Conservation (phyloP, 2,329 filamentous ascomycete species). For the Diaporthe helianthi region DNA sequence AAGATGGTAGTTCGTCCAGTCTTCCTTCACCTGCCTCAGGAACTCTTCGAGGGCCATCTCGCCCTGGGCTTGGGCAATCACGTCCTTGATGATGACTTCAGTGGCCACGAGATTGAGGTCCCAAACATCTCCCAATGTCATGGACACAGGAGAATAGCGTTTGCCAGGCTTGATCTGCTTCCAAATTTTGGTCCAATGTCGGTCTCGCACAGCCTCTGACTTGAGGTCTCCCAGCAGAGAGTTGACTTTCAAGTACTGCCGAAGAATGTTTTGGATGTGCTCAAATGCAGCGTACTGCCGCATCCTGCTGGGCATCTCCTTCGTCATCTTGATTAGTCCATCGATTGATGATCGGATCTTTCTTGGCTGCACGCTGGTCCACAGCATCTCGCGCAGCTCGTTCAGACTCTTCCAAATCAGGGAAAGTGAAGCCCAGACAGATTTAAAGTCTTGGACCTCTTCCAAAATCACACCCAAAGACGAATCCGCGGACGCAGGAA, state of each 20-base stretch:
- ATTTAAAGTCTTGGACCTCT: slow-evolving; percentile 98
- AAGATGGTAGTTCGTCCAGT: slow-evolving; percentile 93
- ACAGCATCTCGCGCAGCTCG: slow-evolving; percentile 88
- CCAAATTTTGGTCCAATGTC: slow-evolving; percentile 98
- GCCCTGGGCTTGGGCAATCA: slow-evolving; percentile 94
- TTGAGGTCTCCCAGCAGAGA: slow-evolving; percentile 87
- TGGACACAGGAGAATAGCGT: slow-evolving; percentile 90
- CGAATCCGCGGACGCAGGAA: slow-evolving; percentile 80
- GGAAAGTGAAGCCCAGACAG: slow-evolving; percentile 93
- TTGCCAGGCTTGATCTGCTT: slow-evolving; percentile 92
- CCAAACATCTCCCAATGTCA: slow-evolving; percentile 99
- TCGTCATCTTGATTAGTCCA: slow-evolving; percentile 94
- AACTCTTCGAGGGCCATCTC: slow-evolving; percentile 99
- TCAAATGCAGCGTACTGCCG: slow-evolving; percentile 99
- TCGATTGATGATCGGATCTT: slow-evolving; percentile 92
- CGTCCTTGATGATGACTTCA: slow-evolving; percentile 87
- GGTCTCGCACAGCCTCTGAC: slow-evolving; percentile 93
- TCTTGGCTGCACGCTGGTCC: slow-evolving; percentile 93
- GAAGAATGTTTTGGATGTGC: slow-evolving; percentile 91
- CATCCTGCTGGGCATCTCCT: slow-evolving; percentile 99
- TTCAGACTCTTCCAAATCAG: slow-evolving; percentile 97
- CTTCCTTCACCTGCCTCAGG: slow-evolving; percentile 93
- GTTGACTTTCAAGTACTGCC: slow-evolving; percentile 90
- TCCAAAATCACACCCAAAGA: slow-evolving; percentile 87
- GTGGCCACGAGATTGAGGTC: slow-evolving; percentile 90